Conservation (phyloP, 139 green algal genomes). For the Nannochloris sp. region DNA sequence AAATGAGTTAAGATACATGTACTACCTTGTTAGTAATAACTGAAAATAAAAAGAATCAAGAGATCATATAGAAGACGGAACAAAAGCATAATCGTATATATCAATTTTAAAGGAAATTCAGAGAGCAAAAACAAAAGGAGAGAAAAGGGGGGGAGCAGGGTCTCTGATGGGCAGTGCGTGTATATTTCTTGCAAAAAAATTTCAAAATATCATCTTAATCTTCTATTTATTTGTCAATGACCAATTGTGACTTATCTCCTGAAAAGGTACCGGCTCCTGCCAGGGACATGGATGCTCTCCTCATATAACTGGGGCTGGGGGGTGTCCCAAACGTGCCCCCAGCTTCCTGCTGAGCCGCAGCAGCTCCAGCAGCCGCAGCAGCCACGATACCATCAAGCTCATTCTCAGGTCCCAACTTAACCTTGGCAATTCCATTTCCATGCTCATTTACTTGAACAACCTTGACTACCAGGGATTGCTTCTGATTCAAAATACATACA, state of each 20-base stretch:
- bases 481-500: slow-evolving; percentile 53
- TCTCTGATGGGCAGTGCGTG: no score
- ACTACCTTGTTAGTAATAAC: no score
- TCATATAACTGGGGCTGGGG: not conserved
- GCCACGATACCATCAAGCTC: not conserved
- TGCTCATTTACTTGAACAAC: slow-evolving; percentile 16
- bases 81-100: no score
- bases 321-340: slow-evolving; percentile 6
- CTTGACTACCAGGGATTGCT: slow-evolving; percentile 44
- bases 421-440: not conserved
- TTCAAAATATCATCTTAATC: no score
- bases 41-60: no score
- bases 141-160: no score
- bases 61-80: no score
- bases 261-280: not conserved
- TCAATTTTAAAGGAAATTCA: no score
- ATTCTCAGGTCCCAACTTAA: not conserved
- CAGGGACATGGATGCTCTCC: not conserved
- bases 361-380: not conserved
- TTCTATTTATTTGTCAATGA: no score
- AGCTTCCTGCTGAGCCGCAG: slow-evolving; percentile 2
- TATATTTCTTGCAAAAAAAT: no score
- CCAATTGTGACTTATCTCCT: not conserved
- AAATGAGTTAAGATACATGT: no score
- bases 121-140: no score